Conservation (phyloP, 2,329 filamentous ascomycete genomes). For the Fusarium fujikuroi region DNA sequence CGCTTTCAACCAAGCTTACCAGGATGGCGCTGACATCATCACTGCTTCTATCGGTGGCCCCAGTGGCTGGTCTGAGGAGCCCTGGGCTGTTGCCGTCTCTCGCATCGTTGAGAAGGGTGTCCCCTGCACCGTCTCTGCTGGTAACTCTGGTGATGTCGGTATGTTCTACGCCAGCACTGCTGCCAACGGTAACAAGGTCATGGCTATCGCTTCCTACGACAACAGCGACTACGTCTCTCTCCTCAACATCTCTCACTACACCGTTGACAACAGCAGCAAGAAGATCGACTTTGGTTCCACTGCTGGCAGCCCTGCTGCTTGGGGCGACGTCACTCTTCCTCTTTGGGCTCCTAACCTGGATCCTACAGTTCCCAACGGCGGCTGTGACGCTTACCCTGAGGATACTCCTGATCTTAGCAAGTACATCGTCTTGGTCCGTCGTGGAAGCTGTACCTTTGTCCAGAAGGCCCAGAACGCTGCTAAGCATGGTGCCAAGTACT, state of each 20-base stretch:
- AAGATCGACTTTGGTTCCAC: constrained; percentile 52
- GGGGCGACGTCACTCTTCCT: constrained; percentile 57
- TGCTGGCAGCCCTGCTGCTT: constrained; percentile 55
- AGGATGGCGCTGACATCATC: constrained; percentile 68
- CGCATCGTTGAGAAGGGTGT: constrained; percentile 65
- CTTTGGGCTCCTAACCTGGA: constrained; percentile 63
- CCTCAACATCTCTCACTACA: constrained; percentile 55
- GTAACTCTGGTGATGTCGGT: constrained; percentile 59
- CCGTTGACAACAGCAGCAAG: constrained; percentile 49
- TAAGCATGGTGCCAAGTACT: constrained; percentile 66
- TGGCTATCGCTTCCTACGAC: constrained; percentile 62
- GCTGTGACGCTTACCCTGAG: constrained; percentile 62
- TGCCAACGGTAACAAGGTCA: constrained; percentile 59
- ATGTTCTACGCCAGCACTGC: constrained; percentile 63
- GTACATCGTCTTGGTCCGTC: constrained; percentile 68
- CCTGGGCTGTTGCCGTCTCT: constrained; percentile 60
- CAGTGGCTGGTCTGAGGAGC: constrained; percentile 63
- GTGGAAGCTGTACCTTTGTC: constrained; percentile 66
- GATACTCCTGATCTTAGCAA: constrained; percentile 66
- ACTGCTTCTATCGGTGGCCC: constrained; percentile 63
- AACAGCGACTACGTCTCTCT: constrained; percentile 57
- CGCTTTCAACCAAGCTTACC: constrained; percentile 68
- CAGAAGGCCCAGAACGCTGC: constrained; percentile 65
- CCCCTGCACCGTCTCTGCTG: constrained; percentile 63
- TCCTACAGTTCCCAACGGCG: constrained; percentile 58